Conservation (phyloP, 2,329 filamentous ascomycete genomes). For the Stachybotrys chartarum region DNA sequence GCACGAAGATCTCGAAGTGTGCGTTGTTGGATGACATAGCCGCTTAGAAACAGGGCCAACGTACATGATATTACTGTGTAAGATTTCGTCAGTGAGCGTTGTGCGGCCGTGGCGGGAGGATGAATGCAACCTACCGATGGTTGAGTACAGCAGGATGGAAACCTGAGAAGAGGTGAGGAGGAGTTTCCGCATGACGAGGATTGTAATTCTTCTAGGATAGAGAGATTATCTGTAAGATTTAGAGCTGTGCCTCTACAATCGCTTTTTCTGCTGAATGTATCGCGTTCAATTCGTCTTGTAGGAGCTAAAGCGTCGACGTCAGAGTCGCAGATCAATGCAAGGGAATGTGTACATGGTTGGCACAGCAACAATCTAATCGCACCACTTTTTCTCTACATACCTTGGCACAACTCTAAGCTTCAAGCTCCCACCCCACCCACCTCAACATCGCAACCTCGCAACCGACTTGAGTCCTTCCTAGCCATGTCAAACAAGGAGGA, state of each 20-base stretch:
- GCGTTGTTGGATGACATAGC: conserved; percentile 81
- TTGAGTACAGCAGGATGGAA: conserved; percentile 57
- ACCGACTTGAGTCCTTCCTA: conserved; percentile 3
- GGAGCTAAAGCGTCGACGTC: conserved; percentile 4
- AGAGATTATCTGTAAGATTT: too few relatives aligned
- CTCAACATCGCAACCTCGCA: conserved; percentile 8
- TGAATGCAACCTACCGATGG: conserved; percentile 46
- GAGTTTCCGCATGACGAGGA: conserved; percentile 29
- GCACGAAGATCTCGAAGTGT: conserved; percentile 71
- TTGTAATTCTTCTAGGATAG: background rate
- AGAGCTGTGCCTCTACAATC: too few relatives aligned
- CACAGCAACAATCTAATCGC: conserved; percentile 39
- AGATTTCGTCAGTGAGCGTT: conserved; percentile 5
- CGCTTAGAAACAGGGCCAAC: conserved; percentile 74
- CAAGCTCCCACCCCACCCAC: conserved; percentile 4
- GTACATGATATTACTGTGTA: conserved; percentile 67
- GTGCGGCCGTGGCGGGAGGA: background rate
- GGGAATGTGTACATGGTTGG: conserved; percentile 21
- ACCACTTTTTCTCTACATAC: conserved; percentile 7
- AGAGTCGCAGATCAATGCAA: background rate
- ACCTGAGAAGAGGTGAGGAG: conserved; percentile 65
- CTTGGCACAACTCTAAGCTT: background rate
- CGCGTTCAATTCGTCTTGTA: background rate
- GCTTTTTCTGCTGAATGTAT: background rate
- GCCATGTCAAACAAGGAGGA: conserved; percentile 20